These are phyloP conservation scores for Phaeolepiota aurea DNA, from an alignment of 768 basidiomycete species.

Conservation along the genomic window DNA sequence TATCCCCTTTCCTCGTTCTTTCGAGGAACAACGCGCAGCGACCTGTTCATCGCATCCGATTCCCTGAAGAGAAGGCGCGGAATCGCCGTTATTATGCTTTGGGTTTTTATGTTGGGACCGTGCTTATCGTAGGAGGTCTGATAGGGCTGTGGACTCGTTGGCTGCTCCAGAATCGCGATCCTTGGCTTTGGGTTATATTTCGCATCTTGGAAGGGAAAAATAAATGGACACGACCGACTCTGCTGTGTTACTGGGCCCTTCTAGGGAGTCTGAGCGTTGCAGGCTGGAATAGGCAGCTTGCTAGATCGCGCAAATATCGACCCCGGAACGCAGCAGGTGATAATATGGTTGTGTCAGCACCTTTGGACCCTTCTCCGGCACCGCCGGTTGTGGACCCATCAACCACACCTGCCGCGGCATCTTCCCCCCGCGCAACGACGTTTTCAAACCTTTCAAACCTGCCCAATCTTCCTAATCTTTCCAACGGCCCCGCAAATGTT, in stretches of 20 bases:
- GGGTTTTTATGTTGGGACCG: slow-evolving; percentile 73
- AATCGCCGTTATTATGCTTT: slow-evolving; percentile 79
- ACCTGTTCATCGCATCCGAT: slow-evolving; percentile 71
- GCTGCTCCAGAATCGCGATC: slow-evolving; percentile 74
- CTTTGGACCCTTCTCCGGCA: slow-evolving; percentile 9
- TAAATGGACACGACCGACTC: slow-evolving; percentile 69
- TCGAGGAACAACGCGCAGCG: slow-evolving; percentile 88
- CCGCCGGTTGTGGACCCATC: slow-evolving; percentile 1
- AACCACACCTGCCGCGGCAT: slow-evolving; percentile 4
- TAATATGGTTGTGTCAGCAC: slow-evolving; percentile 18
- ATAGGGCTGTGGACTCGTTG: slow-evolving; percentile 92
- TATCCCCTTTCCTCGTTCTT: slow-evolving; percentile 89
- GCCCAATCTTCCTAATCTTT: slow-evolving; percentile 37
- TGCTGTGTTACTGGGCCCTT: slow-evolving; percentile 81
- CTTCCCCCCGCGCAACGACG: slow-evolving; percentile 2
- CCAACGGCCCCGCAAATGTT: slow-evolving; percentile 35
- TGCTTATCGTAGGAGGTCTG: slow-evolving; percentile 70
- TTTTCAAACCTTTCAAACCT: slow-evolving; percentile 28
- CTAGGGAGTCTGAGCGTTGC: slow-evolving; percentile 81
- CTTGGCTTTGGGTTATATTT: slow-evolving; percentile 79
- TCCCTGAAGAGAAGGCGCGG: slow-evolving; percentile 77
- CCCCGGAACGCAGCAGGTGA: slow-evolving; percentile 35
- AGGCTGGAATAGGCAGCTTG: slow-evolving; percentile 90
- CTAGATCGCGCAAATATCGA: slow-evolving; percentile 63
- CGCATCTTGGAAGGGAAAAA: slow-evolving; percentile 71